phyloP scores from a whole-genome alignment of 148 eudicot genomes.

The Camellia sinensis region DNA sequence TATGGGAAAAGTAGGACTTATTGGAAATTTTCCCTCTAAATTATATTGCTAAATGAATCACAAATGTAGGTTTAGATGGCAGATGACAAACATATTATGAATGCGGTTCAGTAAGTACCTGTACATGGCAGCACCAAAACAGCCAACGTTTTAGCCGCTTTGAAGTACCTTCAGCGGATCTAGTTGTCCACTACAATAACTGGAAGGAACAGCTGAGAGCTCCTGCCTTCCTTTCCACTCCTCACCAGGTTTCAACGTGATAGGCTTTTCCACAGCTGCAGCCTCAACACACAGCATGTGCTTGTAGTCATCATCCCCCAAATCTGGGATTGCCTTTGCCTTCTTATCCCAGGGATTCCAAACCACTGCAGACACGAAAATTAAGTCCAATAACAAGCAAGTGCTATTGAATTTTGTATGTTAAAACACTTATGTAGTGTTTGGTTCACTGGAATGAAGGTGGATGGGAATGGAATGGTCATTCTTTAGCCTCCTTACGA shows the following conservation, averaged over 20 bases:
- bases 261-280: constrained; percentile 80
- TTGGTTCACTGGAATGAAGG: too few species aligned
- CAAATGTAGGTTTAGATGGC: constrained; percentile 1
- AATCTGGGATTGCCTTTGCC: constrained; percentile 77
- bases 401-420: not conserved
- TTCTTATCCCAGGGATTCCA: constrained; percentile 97
- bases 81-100: not conserved
- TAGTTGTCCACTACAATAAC: constrained; percentile 82
- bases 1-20: too few species aligned
- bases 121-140: constrained; percentile 30
- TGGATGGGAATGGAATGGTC: too few species aligned
- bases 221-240: constrained; percentile 30
- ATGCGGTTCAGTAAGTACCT: constrained; percentile 29
- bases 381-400: too few species aligned
- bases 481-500: too few species aligned
- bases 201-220: constrained; percentile 75
- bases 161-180: constrained; percentile 67
- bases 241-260: constrained; percentile 79
- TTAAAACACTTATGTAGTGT: not conserved
- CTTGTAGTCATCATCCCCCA: constrained; percentile 81
- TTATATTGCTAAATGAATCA: not conserved
- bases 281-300: constrained; percentile 86
- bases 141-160: constrained; percentile 29
- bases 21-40: too few species aligned
- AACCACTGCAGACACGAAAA: constrained; percentile 43